Evolutionary conservation across 441 rosid genomes (phyloP).

Genomic region (Populus hybrid): DNA sequence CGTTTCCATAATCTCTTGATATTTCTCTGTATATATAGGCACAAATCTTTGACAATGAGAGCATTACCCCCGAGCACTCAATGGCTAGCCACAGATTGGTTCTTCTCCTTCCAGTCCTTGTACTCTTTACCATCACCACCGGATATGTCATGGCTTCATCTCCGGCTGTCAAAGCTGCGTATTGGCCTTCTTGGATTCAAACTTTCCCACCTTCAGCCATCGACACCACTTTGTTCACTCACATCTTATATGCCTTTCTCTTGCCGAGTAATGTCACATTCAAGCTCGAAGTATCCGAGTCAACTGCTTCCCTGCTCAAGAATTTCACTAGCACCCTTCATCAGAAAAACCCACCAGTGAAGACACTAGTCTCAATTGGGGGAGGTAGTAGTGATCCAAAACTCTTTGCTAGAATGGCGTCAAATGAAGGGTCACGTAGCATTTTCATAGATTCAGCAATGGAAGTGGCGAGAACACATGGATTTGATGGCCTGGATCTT

Average conservation of each 20-base stretch:
- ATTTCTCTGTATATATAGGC: background rate
- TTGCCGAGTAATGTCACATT: slow-evolving; percentile 36
- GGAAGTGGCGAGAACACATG: slow-evolving; percentile 40
- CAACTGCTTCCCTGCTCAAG: slow-evolving; percentile 23
- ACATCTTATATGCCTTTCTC: slow-evolving; percentile 55
- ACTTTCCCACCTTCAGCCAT: slow-evolving; percentile 39
- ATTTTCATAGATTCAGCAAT: slow-evolving; percentile 41
- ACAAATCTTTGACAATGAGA: background rate
- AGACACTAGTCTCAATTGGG: slow-evolving; percentile 49
- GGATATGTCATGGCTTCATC: slow-evolving; percentile 9
- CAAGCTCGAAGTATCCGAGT: slow-evolving; percentile 29
- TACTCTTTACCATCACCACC: slow-evolving; percentile 9
- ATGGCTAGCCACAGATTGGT: slow-evolving; percentile 25
- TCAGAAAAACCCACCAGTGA: slow-evolving; percentile 32
- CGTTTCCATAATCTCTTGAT: too few species aligned
- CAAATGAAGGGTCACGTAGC: slow-evolving; percentile 23
- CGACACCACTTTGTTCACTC: slow-evolving; percentile 47
- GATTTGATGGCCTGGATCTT: slow-evolving; percentile 54
- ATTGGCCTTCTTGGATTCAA: slow-evolving; percentile 39
- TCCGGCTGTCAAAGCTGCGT: slow-evolving; percentile 37
- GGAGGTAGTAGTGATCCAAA: slow-evolving; percentile 24
- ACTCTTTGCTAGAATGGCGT: slow-evolving; percentile 35
- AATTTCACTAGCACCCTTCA: slow-evolving; percentile 49
- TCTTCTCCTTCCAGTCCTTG: slow-evolving; percentile 8
- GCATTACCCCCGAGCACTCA: background rate